phyloP scores from a whole-genome alignment of 2,329 filamentous ascomycete species.

The Beauveria rudraprayagi region DNA sequence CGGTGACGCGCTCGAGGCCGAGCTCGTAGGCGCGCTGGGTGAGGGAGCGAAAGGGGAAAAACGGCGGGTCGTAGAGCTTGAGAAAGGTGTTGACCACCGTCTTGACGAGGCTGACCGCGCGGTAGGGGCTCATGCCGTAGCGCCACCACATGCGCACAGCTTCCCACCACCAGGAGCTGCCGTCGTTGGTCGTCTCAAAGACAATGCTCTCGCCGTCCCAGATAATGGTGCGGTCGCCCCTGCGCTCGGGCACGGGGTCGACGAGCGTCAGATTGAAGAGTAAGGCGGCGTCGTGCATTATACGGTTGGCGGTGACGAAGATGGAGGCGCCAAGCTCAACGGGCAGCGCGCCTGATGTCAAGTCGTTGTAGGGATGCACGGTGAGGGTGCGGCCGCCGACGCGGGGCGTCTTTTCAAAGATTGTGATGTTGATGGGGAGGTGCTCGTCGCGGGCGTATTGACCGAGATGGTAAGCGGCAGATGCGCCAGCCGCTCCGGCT shows the following conservation, averaged over 20 bases:
- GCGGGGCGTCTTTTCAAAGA: constrained; percentile 73
- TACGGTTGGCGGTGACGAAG: constrained; percentile 78
- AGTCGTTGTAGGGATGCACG: constrained; percentile 65
- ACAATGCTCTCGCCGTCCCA: constrained; percentile 79
- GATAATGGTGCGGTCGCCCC: constrained; percentile 58
- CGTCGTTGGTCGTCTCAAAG: constrained; percentile 51
- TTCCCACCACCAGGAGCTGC: constrained; percentile 67
- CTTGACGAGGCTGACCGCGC: constrained; percentile 65
- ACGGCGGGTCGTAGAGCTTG: constrained; percentile 68
- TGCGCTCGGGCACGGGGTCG: constrained; percentile 35
- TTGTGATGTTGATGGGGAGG: constrained; percentile 65
- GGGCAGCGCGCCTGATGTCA: constrained; percentile 43
- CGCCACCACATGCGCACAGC: constrained; percentile 72
- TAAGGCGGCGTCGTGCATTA: constrained; percentile 64
- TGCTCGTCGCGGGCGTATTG: constrained; percentile 58
- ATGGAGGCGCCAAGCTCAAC: constrained; percentile 89
- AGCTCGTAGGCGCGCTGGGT: constrained; percentile 59
- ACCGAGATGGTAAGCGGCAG: constrained; percentile 73
- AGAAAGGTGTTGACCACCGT: constrained; percentile 64
- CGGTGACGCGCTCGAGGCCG: constrained; percentile 58
- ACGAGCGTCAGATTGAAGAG: constrained; percentile 60
- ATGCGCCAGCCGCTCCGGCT: constrained; percentile 81
- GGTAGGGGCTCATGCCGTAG: constrained; percentile 73
- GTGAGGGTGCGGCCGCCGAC: constrained; percentile 85
- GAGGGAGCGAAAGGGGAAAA: constrained; percentile 78